Conservation (phyloP, 805 yeast species). For the Saccharomycopsis schoenii region DNA sequence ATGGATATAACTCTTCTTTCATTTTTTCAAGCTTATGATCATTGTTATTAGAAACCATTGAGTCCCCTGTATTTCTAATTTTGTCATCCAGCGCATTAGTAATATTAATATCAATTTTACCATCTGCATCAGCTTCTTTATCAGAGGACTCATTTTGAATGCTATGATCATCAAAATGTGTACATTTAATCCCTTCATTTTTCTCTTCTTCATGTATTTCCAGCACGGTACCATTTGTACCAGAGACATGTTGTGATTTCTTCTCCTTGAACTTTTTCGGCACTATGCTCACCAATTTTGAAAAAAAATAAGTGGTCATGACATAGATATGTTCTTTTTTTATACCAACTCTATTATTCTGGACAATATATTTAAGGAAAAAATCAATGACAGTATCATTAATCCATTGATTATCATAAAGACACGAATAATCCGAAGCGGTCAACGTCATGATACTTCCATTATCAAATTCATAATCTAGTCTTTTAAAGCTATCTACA, state of each 20-base stretch:
- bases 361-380: slow-evolving; percentile 53
- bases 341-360: slow-evolving; percentile 9
- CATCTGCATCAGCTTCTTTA: not conserved
- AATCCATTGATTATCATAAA: slow-evolving; percentile 76
- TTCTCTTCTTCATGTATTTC: not conserved
- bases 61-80: not conserved
- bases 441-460: slow-evolving; percentile 47
- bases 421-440: slow-evolving; percentile 65
- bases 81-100: not conserved
- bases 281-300: slow-evolving; percentile 36
- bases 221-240: not conserved
- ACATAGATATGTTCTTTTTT: slow-evolving; percentile 37
- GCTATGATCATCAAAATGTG: not conserved
- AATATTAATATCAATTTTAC: not conserved
- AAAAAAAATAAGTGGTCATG: slow-evolving; percentile 77
- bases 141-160: not conserved
- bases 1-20: slow-evolving; percentile 17
- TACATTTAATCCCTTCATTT: not conserved
- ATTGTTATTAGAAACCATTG: not conserved
- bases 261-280: slow-evolving; percentile 20
- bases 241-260: slow-evolving; percentile 14
- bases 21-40: not conserved
- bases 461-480: slow-evolving; percentile 44
- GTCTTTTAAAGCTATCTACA: slow-evolving; percentile 25
- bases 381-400: slow-evolving; percentile 86